Conservation (phyloP, 768 basidiomycete species). For the Pholiota conissans region DNA sequence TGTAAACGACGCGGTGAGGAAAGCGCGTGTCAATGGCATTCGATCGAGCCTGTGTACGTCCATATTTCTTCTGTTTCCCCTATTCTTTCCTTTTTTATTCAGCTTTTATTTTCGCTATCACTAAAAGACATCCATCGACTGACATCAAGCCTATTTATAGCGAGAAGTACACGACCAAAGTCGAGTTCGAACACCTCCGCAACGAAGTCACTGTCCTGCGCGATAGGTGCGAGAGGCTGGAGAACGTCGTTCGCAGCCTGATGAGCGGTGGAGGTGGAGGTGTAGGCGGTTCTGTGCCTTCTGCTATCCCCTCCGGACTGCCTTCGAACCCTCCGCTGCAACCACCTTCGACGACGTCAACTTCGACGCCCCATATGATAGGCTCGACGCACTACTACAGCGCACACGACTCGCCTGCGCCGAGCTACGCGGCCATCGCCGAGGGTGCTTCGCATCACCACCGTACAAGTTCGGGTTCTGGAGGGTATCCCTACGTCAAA, state of each 20-base stretch:
- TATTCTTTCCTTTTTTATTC: neutral
- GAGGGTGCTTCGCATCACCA: too few species aligned
- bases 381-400: too few species aligned
- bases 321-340: too few species aligned
- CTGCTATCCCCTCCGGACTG: too few species aligned
- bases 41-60: slow-evolving; percentile 78
- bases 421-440: too few species aligned
- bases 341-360: too few species aligned
- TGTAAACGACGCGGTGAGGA: slow-evolving; percentile 81
- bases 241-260: slow-evolving; percentile 52
- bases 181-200: slow-evolving; percentile 64
- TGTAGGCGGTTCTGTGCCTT: too few species aligned
- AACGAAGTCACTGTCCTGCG: slow-evolving; percentile 77
- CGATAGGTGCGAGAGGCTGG: slow-evolving; percentile 60
- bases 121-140: slow-evolving; percentile 17
- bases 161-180: slow-evolving; percentile 79
- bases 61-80: slow-evolving; percentile 12
- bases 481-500: too few species aligned
- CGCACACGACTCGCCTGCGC: too few species aligned
- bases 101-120: neutral
- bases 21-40: slow-evolving; percentile 80
- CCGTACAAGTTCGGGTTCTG: too few species aligned
- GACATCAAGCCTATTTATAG: slow-evolving; percentile 30
- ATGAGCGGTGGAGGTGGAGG: slow-evolving; percentile 7
- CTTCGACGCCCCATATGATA: too few species aligned